Evolutionary conservation across 1,284 basidiomycete species (phyloP).

Genomic region (Uromyces viciae-fabae): DNA sequence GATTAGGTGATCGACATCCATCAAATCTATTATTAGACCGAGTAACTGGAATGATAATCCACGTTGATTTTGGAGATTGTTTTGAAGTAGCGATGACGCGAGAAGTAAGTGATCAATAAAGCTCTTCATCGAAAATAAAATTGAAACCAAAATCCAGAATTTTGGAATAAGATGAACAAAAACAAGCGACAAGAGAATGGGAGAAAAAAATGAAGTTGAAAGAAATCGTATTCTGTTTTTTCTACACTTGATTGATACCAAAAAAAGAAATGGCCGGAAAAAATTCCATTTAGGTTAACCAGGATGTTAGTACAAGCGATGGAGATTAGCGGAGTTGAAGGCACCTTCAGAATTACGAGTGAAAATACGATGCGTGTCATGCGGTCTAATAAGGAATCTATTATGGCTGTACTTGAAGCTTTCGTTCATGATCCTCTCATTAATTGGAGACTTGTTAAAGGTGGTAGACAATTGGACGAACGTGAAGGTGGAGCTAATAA

Average conservation of each 20-base stretch:
- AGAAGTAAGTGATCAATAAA: conserved; percentile 49
- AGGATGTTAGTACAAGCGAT: conserved; percentile 98
- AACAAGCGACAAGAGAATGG: too few relatives aligned
- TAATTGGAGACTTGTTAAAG: conserved; percentile 60
- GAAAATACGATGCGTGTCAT: conserved; percentile 97
- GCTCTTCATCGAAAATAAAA: neutral
- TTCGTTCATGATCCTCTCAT: conserved; percentile 65
- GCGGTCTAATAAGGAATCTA: conserved; percentile 92
- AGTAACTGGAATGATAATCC: conserved; percentile 87
- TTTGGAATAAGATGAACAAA: too few relatives aligned
- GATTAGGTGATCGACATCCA: conserved; percentile 96
- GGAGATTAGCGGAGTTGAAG: conserved; percentile 94
- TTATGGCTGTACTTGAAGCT: conserved; percentile 94
- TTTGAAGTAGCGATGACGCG: conserved; percentile 57
- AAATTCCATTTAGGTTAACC: conserved; percentile 95
- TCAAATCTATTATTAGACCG: conserved; percentile 91
- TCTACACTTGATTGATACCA: conserved; percentile 76
- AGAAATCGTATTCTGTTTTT: too few relatives aligned
- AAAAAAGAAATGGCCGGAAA: conserved; percentile 96
- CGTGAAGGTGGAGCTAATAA: conserved; percentile 48
- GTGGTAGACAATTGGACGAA: conserved; percentile 50
- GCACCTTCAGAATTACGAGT: conserved; percentile 91
- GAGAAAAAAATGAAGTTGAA: too few relatives aligned
- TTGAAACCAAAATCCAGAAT: neutral
- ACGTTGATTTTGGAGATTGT: conserved; percentile 80